Base-by-base conservation (phyloP, 176 grass and related monocot genomes). In the Chrysopogon serrulatus region DNA sequence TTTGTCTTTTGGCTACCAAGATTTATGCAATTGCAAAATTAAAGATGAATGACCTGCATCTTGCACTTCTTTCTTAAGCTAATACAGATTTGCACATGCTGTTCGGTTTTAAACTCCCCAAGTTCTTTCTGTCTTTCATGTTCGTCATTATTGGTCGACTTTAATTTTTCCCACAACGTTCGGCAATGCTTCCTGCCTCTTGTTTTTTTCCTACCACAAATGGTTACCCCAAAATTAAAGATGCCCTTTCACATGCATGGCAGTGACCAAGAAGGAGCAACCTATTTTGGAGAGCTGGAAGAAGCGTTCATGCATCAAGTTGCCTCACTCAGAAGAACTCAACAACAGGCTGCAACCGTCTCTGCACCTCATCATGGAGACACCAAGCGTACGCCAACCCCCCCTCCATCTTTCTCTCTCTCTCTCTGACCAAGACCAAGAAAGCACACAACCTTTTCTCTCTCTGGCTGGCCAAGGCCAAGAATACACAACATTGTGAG, bases 261-360 rank as follows among this genome's bases (percentile, higher is more conserved):
- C 80, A 95, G 95, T 23, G 84, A 95, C 66, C 92, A 98, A 36
- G 95, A 72, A 75, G 95, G 88, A 61, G 81, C 73, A 5, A 12
- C 83, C 71, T 98, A 95, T 65, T 91, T 95, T 72, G 95, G 92
- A 49, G 95, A 86, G 77, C 69, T 98, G 82, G 95, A 95, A 71
- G 88, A 89, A 51, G 95, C 95, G 89, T 87, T 98, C 66, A 90
- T 90, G 86, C 92, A 95, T 56, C 82, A 90, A 82, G 92, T 90
- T 37, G 79, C 76, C 75, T 68, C 90, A 45, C 81, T 90, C 37
- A 84, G 85, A 80, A 82, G 47, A 67, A 36, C 86, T 74, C 85
- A 84, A 75, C 84, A 83, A 73, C 91, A 81, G 80, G 59, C 86
- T 76, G 79, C 79, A 80, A 80, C 62, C 76, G 83, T 75, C 57